These are phyloP conservation scores for Suillus clintonianus DNA, from an alignment of 768 basidiomycete genomes.

Conservation along the genomic window DNA sequence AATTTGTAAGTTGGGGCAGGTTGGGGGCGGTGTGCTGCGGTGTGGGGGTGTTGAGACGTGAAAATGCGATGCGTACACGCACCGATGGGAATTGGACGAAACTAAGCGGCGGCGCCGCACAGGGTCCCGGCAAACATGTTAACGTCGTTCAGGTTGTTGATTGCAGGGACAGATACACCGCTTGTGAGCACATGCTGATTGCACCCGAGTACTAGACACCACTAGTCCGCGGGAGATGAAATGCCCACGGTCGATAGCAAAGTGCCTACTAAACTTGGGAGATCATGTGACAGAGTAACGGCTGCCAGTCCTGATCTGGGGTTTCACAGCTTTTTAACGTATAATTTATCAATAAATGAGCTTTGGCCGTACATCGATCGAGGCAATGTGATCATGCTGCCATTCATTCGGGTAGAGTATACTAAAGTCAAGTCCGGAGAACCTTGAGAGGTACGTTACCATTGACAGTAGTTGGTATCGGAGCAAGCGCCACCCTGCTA, in stretches of 20 bases:
- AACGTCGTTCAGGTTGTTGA: slow-evolving; percentile 8
- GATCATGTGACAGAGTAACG: too few relatives aligned
- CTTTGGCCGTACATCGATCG: background rate
- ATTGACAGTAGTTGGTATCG: background rate
- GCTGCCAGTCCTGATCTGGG: too few relatives aligned
- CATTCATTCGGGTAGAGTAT: background rate
- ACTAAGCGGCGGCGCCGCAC: background rate
- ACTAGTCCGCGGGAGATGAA: slow-evolving; percentile 10
- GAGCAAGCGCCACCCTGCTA: background rate
- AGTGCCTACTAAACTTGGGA: too few relatives aligned
- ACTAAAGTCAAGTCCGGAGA: too few relatives aligned
- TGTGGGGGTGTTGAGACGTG: background rate
- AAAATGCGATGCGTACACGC: background rate
- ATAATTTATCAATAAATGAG: background rate
- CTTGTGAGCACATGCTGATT: slow-evolving; percentile 1
- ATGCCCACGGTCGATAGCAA: slow-evolving; percentile 9
- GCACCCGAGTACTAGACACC: slow-evolving; percentile 6
- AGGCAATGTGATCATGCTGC: background rate
- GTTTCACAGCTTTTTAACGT: background rate
- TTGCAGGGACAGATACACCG: slow-evolving; percentile 9
- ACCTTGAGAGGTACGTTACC: too few relatives aligned
- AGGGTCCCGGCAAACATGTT: slow-evolving; percentile 6
- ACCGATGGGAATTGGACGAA: background rate
- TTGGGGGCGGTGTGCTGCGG: slow-evolving; percentile 1
- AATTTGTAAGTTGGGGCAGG: background rate